phyloP scores from a whole-genome alignment of 345 rosid genomes.

The Salix purpurea region DNA sequence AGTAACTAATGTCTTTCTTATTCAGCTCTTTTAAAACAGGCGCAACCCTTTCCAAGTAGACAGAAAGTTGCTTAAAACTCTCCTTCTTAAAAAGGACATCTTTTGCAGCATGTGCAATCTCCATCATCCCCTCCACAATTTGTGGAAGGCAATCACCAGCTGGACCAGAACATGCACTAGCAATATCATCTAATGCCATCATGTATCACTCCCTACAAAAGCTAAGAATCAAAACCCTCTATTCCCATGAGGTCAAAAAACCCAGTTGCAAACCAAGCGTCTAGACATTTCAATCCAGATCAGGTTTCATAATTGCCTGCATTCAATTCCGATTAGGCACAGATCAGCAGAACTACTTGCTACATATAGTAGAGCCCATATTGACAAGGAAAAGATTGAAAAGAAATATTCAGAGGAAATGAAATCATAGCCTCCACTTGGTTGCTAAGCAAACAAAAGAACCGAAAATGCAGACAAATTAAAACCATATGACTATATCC shows the following conservation, averaged over 20 bases:
- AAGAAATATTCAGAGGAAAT: not conserved
- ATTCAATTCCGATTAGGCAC: conserved; percentile 3
- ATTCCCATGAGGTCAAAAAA: conserved; percentile 8
- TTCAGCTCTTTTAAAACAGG: conserved; percentile 54
- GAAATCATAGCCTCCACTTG: not conserved
- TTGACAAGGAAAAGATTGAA: not conserved
- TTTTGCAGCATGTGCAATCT: conserved; percentile 31
- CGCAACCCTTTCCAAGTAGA: conserved; percentile 44
- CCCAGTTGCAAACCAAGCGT: not conserved
- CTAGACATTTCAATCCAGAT: conserved; percentile 5
- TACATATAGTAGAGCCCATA: not conserved
- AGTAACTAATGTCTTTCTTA: conserved; percentile 24
- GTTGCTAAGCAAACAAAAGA: not conserved
- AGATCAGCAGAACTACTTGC: conserved; percentile 3
- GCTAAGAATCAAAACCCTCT: conserved; percentile 16
- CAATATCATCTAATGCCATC: conserved; percentile 41
- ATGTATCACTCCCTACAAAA: conserved; percentile 8
- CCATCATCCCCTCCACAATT: conserved; percentile 39
- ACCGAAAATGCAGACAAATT: not conserved
- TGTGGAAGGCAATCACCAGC: conserved; percentile 45
- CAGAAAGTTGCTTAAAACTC: conserved; percentile 45
- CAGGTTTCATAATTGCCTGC: conserved; percentile 9
- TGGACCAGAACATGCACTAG: conserved; percentile 32
- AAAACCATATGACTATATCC: not conserved
- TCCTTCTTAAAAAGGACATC: conserved; percentile 49